phyloP scores from a whole-genome alignment of 106 monocot genomes.

The Phalaenopsis aphrodite region DNA sequence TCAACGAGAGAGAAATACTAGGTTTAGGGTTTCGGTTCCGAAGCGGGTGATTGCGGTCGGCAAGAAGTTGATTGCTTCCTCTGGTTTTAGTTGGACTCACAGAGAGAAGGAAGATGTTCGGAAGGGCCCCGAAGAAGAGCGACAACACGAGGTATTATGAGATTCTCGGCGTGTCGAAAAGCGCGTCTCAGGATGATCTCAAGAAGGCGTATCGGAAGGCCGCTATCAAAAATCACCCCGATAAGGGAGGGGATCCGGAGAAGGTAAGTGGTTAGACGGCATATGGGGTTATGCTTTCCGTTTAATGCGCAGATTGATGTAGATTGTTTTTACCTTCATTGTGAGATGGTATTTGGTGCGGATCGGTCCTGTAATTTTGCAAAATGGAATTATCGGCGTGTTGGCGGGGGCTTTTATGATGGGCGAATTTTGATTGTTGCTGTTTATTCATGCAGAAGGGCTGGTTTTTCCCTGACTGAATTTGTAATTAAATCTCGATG shows the following conservation, averaged over 20 bases:
- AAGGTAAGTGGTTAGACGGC: slow-evolving; percentile 33
- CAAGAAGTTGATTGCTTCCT: background rate
- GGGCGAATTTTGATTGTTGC: background rate
- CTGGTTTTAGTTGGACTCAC: background rate
- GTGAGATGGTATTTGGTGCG: background rate
- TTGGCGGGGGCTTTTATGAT: background rate
- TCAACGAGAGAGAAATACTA: background rate
- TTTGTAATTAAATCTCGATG: background rate
- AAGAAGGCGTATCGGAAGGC: slow-evolving; percentile 96
- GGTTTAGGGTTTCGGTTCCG: background rate
- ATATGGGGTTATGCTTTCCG: background rate
- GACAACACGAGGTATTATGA: slow-evolving; percentile 85
- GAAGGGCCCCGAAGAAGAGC: slow-evolving; percentile 70
- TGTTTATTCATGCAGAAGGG: background rate
- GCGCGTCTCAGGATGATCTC: slow-evolving; percentile 79
- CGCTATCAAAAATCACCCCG: slow-evolving; percentile 97
- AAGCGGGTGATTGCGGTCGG: background rate
- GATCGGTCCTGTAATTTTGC: background rate
- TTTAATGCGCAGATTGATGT: background rate
- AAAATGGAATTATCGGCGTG: background rate
- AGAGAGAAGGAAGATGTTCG: slow-evolving; percentile 43
- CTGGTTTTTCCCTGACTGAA: background rate
- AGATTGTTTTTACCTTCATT: background rate
- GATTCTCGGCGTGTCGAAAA: slow-evolving; percentile 83
- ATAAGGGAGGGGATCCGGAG: slow-evolving; percentile 96